phyloP scores from a whole-genome alignment of 2,329 filamentous ascomycete genomes.

The Neopestalotiopsis clavispora region DNA sequence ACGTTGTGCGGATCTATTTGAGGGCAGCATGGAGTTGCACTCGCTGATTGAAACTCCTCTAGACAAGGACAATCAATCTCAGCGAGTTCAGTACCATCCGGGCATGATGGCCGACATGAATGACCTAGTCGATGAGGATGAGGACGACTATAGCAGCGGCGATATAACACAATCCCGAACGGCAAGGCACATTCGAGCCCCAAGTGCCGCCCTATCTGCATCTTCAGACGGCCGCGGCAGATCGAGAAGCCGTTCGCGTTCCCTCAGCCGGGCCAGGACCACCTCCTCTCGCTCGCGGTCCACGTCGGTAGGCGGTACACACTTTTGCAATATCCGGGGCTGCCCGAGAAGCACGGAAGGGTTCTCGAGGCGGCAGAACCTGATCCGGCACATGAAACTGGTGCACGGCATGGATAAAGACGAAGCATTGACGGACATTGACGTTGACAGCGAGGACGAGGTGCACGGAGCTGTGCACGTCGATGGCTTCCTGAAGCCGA shows the following conservation, averaged over 20 bases:
- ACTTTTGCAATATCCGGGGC: constrained; percentile 40
- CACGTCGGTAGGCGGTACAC: constrained; percentile 24
- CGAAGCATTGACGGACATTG: constrained; percentile 36
- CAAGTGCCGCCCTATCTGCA: constrained; percentile 16
- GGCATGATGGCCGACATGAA: constrained; percentile 25
- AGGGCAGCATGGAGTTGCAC: constrained; percentile 70
- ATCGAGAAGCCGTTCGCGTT: constrained; percentile 15
- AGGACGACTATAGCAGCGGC: constrained; percentile 20
- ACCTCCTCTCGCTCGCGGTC: constrained; percentile 30
- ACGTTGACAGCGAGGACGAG: constrained; percentile 53
- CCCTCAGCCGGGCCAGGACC: not conserved
- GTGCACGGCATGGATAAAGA: constrained; percentile 40
- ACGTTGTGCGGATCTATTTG: constrained; percentile 78
- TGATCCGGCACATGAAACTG: constrained; percentile 49
- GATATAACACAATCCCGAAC: constrained; percentile 10
- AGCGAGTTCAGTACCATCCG: constrained; percentile 33
- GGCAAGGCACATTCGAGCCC: constrained; percentile 14
- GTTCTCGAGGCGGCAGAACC: constrained; percentile 41
- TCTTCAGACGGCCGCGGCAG: constrained; percentile 18
- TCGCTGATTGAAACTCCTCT: constrained; percentile 49
- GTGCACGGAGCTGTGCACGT: constrained; percentile 68
- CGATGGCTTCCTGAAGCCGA: constrained; percentile 68
- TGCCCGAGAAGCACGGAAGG: constrained; percentile 42
- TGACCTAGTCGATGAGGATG: constrained; percentile 17
- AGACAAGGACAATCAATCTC: constrained; percentile 13